phyloP scores from a whole-genome alignment of 306 rosid genomes.

The Ormosia emarginata region DNA sequence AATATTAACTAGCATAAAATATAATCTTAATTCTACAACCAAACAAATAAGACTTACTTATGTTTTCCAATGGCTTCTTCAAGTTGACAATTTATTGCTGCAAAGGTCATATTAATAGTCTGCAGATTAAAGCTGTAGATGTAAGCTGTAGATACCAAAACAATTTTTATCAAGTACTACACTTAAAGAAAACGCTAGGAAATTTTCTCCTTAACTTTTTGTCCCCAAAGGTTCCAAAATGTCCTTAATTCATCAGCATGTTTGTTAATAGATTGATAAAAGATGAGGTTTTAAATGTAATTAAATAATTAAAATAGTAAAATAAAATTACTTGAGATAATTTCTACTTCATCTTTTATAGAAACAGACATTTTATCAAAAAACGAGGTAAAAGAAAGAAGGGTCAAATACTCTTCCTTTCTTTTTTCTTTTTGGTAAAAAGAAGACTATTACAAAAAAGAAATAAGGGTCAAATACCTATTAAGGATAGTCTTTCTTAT shows the following conservation, averaged over 20 bases:
- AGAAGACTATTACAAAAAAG: no score
- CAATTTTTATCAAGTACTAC: conserved; percentile 7
- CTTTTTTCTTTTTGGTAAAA: neutral
- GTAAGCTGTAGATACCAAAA: conserved; percentile 23
- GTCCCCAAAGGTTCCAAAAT: neutral
- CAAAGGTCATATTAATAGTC: conserved; percentile 53
- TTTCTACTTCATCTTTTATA: neutral
- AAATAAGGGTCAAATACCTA: conserved; percentile 5
- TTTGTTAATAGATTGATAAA: neutral
- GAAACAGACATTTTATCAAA: neutral
- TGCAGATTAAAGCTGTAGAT: conserved; percentile 43
- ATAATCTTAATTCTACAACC: neutral
- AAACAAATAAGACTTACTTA: conserved; percentile 52
- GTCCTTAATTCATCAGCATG: neutral
- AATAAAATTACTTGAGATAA: neutral
- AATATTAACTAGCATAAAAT: neutral
- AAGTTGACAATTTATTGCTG: conserved; percentile 50
- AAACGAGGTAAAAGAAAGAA: neutral
- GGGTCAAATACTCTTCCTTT: neutral
- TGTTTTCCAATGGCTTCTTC: conserved; percentile 70
- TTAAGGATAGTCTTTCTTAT: neutral
- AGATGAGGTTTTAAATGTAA: conserved; percentile 8
- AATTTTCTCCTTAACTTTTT: conserved; percentile 1
- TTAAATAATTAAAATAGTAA: neutral
- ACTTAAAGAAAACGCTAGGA: neutral